A percentile compares a stretch with the other conserved stretches of the same genome.
Conservation (phyloP, 2,329 filamentous ascomycete genomes). For the Scedosporium aurantiacum region DNA sequence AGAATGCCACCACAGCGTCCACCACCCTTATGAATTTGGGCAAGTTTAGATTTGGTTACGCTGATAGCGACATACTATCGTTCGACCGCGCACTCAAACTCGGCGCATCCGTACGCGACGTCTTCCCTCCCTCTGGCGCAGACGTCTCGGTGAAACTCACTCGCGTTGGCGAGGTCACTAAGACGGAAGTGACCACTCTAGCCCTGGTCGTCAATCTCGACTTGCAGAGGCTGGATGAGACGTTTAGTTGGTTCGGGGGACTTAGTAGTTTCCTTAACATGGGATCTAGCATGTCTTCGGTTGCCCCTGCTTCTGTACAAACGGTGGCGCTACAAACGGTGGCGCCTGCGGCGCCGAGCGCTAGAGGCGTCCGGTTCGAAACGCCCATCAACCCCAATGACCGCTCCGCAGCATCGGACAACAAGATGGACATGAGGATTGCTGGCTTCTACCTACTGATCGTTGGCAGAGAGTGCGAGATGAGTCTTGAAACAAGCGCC, state of each 20-base stretch:
- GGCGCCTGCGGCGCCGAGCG: conserved; percentile 27
- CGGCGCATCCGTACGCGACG: conserved; percentile 47
- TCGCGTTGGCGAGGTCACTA: conserved; percentile 31
- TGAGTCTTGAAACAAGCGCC: conserved; percentile 66
- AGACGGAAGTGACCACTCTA: conserved; percentile 60
- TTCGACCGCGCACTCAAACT: conserved; percentile 48
- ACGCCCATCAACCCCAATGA: conserved; percentile 39
- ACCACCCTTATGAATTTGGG: conserved; percentile 12
- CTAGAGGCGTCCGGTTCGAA: conserved; percentile 48
- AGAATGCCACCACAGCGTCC: not conserved
- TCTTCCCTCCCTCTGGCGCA: conserved; percentile 43
- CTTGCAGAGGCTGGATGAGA: conserved; percentile 71
- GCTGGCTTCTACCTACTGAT: conserved; percentile 67
- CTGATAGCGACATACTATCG: conserved; percentile 49
- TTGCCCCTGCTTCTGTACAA: conserved; percentile 39
- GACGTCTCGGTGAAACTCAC: conserved; percentile 45
- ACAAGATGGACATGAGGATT: conserved; percentile 66
- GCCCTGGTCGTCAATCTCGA: conserved; percentile 69
- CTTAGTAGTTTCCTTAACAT: conserved; percentile 85
- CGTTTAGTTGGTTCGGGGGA: conserved; percentile 79
- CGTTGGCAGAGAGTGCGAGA: conserved; percentile 64
- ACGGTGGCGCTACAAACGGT: conserved; percentile 23
- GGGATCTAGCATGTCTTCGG: conserved; percentile 71
- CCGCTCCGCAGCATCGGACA: conserved; percentile 33
- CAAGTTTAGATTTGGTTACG: conserved; percentile 48